Evolutionary conservation across 148 eudicot genomes (phyloP).

Genomic region (Amaranthus cruentus): DNA sequence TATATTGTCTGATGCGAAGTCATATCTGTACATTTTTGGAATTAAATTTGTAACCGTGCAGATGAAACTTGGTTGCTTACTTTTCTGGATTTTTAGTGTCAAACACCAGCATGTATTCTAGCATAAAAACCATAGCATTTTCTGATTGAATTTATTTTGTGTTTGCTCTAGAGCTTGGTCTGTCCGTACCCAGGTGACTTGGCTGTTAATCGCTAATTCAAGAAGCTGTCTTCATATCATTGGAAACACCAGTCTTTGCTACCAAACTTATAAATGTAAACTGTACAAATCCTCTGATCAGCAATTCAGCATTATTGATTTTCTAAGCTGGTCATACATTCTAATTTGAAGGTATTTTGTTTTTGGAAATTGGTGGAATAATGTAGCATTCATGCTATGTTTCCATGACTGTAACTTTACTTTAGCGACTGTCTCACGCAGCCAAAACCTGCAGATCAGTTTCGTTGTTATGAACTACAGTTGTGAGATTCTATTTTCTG

Average conservation of each 20-base stretch:
- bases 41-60: slow-evolving; percentile 7
- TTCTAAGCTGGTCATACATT: slow-evolving; percentile 13
- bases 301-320: slow-evolving; percentile 15
- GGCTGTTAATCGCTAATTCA: slow-evolving; percentile 24
- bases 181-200: slow-evolving; percentile 84
- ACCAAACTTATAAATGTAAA: slow-evolving; percentile 4
- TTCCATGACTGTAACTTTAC: neutral
- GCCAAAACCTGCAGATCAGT: neutral
- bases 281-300: slow-evolving; percentile 18
- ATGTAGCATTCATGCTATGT: neutral
- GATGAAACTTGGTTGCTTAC: neutral
- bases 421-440: neutral
- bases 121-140: slow-evolving; percentile 13
- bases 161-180: slow-evolving; percentile 73
- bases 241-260: slow-evolving; percentile 28
- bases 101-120: neutral
- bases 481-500: too few relatives aligned
- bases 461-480: too few relatives aligned
- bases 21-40: slow-evolving; percentile 22
- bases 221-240: slow-evolving; percentile 23
- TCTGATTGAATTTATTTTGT: slow-evolving; percentile 36
- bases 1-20: slow-evolving; percentile 4
- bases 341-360: slow-evolving; percentile 9
- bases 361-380: slow-evolving; percentile 5
- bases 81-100: slow-evolving; percentile 5